Conservation (phyloP, 2,329 filamentous ascomycete species). For the Catunica adiposa region DNA sequence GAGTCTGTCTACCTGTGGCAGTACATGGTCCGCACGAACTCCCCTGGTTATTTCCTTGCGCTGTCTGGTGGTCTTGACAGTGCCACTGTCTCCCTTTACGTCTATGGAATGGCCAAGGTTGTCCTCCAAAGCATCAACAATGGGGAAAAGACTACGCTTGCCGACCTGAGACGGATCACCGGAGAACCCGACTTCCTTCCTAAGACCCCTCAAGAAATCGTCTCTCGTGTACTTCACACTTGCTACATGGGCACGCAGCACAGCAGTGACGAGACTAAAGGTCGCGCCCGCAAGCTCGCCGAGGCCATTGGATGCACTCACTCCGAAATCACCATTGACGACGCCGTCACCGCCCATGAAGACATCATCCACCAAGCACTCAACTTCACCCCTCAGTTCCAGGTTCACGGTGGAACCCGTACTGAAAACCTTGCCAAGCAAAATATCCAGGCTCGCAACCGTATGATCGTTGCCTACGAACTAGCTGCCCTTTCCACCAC, state of each 20-base stretch:
- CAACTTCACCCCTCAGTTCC: constrained; percentile 24
- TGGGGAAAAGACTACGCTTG: constrained; percentile 18
- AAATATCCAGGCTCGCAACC: constrained; percentile 48
- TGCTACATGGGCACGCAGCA: constrained; percentile 47
- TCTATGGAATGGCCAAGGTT: constrained; percentile 37
- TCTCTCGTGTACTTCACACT: constrained; percentile 23
- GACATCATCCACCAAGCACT: constrained; percentile 19
- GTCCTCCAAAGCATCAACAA: constrained; percentile 35
- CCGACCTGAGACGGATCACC: constrained; percentile 18
- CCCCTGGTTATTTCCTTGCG: constrained; percentile 36
- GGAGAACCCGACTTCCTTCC: constrained; percentile 28
- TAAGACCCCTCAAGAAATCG: constrained; percentile 39
- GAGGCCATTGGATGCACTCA: constrained; percentile 54
- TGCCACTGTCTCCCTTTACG: constrained; percentile 18
- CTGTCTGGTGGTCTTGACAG: constrained; percentile 25
- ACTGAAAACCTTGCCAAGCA: constrained; percentile 48
- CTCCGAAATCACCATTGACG: constrained; percentile 57
- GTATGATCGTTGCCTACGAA: constrained; percentile 49
- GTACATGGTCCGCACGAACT: constrained; percentile 33
- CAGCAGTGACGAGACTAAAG: constrained; percentile 39
- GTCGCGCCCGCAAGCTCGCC: constrained; percentile 43
- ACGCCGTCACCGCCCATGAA: constrained; percentile 39
- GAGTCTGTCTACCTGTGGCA: constrained; percentile 32
- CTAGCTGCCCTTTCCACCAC: constrained; percentile 46
- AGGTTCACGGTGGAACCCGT: constrained; percentile 39